Evolutionary conservation across 1,139 yeast species (phyloP).

Genomic region (Meyerozyma carpophila): DNA sequence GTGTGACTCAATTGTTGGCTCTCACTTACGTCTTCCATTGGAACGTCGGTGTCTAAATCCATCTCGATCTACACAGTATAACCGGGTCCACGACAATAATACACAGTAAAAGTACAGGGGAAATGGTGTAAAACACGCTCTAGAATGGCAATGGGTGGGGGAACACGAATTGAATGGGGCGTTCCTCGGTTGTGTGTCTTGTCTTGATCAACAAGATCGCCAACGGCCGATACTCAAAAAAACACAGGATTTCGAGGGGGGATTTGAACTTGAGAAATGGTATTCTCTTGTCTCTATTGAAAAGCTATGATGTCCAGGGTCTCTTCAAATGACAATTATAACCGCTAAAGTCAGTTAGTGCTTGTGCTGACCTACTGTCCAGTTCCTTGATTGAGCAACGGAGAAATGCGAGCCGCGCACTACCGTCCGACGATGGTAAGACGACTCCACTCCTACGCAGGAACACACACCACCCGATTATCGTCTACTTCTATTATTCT

Average conservation of each 20-base stretch:
- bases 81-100: not conserved
- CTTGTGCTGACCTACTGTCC: not conserved
- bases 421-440: not conserved
- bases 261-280: not conserved
- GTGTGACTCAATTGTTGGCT: conserved; percentile 27
- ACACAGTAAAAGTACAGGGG: not conserved
- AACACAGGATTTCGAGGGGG: not conserved
- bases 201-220: not conserved
- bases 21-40: conserved; percentile 65
- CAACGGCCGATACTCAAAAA: not conserved
- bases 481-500: not conserved
- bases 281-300: not conserved
- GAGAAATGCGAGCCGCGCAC: conserved; percentile 1
- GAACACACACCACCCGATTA: not conserved
- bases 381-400: conserved; percentile 2
- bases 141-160: not conserved
- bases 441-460: not conserved
- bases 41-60: conserved; percentile 67
- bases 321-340: not conserved
- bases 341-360: not conserved
- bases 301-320: not conserved
- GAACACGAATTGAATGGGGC: not conserved
- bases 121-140: not conserved
- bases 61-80: conserved; percentile 17
- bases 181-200: not conserved